Percentiles rank a stretch among this genome's conserved stretches.
phyloP scores from a whole-genome alignment of 192 early-diverging fungal species.

The Coemansia sp. region DNA sequence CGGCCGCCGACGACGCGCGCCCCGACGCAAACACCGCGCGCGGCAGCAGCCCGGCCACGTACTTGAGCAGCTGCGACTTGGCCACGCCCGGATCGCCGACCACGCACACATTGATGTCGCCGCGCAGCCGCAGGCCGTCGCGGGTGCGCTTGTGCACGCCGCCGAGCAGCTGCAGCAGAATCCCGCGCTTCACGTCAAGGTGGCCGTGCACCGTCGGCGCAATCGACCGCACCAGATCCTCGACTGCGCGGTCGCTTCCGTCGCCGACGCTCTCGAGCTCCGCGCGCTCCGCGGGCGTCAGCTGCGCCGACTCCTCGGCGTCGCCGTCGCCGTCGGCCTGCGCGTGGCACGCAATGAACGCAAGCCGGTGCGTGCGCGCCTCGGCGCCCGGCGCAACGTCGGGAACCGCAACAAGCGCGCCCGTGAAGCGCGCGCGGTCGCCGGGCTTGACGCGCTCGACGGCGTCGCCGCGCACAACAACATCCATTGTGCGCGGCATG shows the following conservation, averaged over 20 bases:
- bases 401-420: conserved; percentile 88
- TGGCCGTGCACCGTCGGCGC: conserved; percentile 93
- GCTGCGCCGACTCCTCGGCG: conserved; percentile 62
- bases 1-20: conserved; percentile 93
- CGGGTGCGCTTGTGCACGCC: conserved; percentile 92
- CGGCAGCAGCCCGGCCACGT: conserved; percentile 87
- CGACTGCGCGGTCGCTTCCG: conserved; percentile 64
- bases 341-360: conserved; percentile 84
- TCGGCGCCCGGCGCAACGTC: conserved; percentile 88
- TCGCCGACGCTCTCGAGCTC: conserved; percentile 73
- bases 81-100: conserved; percentile 95
- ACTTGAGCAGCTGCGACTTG: conserved; percentile 85
- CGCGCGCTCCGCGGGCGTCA: conserved; percentile 73
- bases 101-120: conserved; percentile 97
- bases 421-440: conserved; percentile 86
- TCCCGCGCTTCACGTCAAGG: conserved; percentile 92
- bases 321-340: conserved; percentile 59
- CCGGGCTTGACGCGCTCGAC: conserved; percentile 96
- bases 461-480: conserved; percentile 88
- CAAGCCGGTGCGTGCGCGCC: conserved; percentile 90
- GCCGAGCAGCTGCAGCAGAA: conserved; percentile 90
- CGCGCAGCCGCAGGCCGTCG: conserved; percentile 92
- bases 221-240: conserved; percentile 77
- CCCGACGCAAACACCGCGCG: conserved; percentile 95
- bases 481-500: conserved; percentile 95